Evolutionary conservation across 2,329 filamentous ascomycete species (phyloP), one percentile per base, ranked within the genome.

Genomic region (Phyllachora maydis): DNA sequence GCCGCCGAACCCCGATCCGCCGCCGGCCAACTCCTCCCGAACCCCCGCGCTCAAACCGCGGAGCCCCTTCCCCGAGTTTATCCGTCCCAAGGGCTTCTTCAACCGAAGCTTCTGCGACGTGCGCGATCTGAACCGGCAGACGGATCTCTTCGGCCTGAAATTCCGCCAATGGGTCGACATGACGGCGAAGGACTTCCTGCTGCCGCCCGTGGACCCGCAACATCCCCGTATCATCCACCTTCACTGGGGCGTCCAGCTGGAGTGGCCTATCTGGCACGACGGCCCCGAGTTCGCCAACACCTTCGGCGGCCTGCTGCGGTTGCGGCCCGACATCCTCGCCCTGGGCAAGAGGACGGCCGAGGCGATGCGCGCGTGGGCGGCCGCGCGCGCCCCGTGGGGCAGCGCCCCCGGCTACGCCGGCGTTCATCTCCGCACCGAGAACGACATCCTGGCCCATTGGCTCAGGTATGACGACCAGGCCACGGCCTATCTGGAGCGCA

Each of bases 341-440:
- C 33, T 59, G 5, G 53, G 52, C 1, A 40, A 41, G 16, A 39
- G 32, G 22, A 42, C 46, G 1, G 33, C 48, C 1, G 32, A 33
- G 15, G 38, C 47, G 26, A 48, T 55, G 47, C 37, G 36, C 16
- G 22, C 35, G 21, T 38, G 40, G 26, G 40, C 45, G 1, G 23
- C 30, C 6, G 25, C 25, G 8, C 30, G 41, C 5, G 30, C 21
- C 2, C 27, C 17, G 11, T 19, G 33, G 4, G 30, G 29, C 8
- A 28, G 33, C 9, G 27, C 35, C 5, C 35, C 37, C 8, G 27
- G 29, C 4, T 54, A 45, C 29, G 35, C 47, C 3, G 54, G 54
- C 4, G 41, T 56, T 7, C 56, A 60, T 30, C 37, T 60, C 4
- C 43, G 55, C n/a, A 55, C 54, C 4, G 55, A 59, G 32, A 47